Evolutionary conservation across 495 filamentous ascomycete genomes (phyloP), one percentile per base, ranked within the genome.

Genomic region (Chaetomidium leptoderma): DNA sequence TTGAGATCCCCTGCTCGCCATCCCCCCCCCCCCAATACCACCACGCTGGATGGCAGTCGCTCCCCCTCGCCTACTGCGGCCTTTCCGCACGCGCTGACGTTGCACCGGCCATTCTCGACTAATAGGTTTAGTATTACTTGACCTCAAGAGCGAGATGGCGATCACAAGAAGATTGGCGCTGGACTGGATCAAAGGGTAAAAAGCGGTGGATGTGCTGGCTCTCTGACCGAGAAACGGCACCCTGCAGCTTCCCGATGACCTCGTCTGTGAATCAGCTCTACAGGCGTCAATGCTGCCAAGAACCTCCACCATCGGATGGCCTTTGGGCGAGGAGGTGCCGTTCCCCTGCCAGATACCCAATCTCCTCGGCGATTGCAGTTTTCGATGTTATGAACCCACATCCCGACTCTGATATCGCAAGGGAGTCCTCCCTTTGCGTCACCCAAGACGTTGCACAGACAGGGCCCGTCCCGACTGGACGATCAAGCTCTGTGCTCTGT

Each of bases 241-340:
- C 40, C 27, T 55, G 52, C 52, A 55, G 9, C 11, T 55, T 55
- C 39, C 52, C 52, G 52, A n/a, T 21, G 37, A 21, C 27, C 29
- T n/a, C 29, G 52, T 55, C 26, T 55, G 30, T 45, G 23, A 44
- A 16, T 26, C 35, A 21, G 39, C 40, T 6, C 29, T 23, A 11
- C 7, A 32, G 14, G 9, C 26, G 21, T 35, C 29, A 30, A 3
- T 29, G 17, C 14, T 36, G 52, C 37, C 51, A 39, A 40, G 30
- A 1, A 7, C 21, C 1, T 27, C 33, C 14, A 11, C 26, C 24
- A 23, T 37, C 21, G 21, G 32, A n/a, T 14, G 42, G 6, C 8
- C 19, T 0, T 36, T 46, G 0, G 23, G 14, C 1, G 0, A n/a
- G n/a, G n/a, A 17, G 32, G 21, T n/a, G 33, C 26, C 26, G 30